These are phyloP conservation scores for Aureobasidium sp. DNA, from an alignment of 2,329 filamentous ascomycete species.

Conservation along the genomic window DNA sequence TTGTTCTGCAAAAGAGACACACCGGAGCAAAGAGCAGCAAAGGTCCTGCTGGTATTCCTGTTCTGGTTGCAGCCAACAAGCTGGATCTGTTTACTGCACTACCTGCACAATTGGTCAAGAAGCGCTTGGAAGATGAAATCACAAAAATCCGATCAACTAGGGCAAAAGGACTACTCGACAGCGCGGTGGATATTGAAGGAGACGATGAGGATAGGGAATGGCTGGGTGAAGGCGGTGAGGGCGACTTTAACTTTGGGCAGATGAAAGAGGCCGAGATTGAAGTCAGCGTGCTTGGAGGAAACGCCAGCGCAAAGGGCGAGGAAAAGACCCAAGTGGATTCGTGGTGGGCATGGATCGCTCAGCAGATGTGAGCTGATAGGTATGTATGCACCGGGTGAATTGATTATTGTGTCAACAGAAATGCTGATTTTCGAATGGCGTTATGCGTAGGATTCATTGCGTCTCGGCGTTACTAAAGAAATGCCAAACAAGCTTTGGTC, in stretches of 20 bases:
- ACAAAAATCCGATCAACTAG: conserved; percentile 67
- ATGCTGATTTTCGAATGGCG: not conserved
- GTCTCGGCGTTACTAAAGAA: conserved; percentile 8
- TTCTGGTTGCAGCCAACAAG: conserved; percentile 91
- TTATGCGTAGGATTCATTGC: not conserved
- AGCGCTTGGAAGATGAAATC: conserved; percentile 72
- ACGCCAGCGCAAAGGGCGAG: conserved; percentile 53
- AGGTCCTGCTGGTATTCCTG: conserved; percentile 54
- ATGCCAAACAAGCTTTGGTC: conserved; percentile 6
- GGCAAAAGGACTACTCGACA: conserved; percentile 75
- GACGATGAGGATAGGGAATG: conserved; percentile 68
- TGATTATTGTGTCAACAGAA: not conserved
- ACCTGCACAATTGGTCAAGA: conserved; percentile 67
- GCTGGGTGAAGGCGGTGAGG: conserved; percentile 73
- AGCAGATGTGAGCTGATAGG: conserved; percentile 51
- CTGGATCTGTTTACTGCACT: conserved; percentile 90
- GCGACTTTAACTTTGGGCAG: conserved; percentile 70
- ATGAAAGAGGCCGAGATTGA: conserved; percentile 77
- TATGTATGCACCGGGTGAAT: not conserved
- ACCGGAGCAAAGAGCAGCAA: conserved; percentile 51
- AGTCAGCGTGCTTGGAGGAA: conserved; percentile 71
- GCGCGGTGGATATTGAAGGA: conserved; percentile 62
- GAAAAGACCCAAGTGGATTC: conserved; percentile 56
- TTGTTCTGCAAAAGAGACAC: conserved; percentile 69
- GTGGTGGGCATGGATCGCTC: conserved; percentile 89